phyloP scores from a whole-genome alignment of 306 rosid species.

The Quercus agrifolia region DNA sequence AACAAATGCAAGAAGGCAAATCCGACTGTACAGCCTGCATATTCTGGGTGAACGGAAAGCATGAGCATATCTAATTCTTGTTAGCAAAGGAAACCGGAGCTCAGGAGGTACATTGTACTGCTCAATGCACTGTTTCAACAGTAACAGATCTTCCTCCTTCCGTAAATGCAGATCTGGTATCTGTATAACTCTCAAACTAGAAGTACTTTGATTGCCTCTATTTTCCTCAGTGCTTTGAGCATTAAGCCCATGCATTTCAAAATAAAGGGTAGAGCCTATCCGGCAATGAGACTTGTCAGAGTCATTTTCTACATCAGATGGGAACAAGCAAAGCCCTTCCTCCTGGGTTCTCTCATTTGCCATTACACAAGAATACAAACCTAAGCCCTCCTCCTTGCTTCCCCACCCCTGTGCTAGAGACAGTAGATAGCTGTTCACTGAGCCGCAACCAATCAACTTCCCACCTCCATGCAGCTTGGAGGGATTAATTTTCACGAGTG shows the following conservation, averaged over 20 bases:
- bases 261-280: conserved; percentile 87
- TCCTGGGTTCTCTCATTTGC: conserved; percentile 74
- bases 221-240: conserved; percentile 50
- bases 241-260: conserved; percentile 66
- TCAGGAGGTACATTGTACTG: conserved; percentile 67
- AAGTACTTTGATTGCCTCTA: conserved; percentile 35
- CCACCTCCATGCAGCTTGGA: conserved; percentile 93
- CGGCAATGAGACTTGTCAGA: conserved; percentile 64
- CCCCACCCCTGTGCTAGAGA: conserved; percentile 99
- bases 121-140: conserved; percentile 81
- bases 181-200: conserved; percentile 64
- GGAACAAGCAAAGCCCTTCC: conserved; percentile 71
- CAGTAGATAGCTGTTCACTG: conserved; percentile 78
- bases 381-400: conserved; percentile 98
- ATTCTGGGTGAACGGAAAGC: conserved; percentile 79
- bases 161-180: conserved; percentile 75
- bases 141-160: conserved; percentile 67
- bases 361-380: conserved; percentile 82
- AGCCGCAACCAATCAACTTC: conserved; percentile 89
- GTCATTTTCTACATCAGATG: conserved; percentile 69
- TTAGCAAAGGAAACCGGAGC: conserved; percentile 76
- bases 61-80: conserved; percentile 90
- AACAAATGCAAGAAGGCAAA: conserved; percentile 92
- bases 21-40: conserved; percentile 79
- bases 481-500: conserved; percentile 84